Evolutionary conservation across 805 yeast genomes (phyloP).

Genomic region (Wickerhamomyces canadensis): DNA sequence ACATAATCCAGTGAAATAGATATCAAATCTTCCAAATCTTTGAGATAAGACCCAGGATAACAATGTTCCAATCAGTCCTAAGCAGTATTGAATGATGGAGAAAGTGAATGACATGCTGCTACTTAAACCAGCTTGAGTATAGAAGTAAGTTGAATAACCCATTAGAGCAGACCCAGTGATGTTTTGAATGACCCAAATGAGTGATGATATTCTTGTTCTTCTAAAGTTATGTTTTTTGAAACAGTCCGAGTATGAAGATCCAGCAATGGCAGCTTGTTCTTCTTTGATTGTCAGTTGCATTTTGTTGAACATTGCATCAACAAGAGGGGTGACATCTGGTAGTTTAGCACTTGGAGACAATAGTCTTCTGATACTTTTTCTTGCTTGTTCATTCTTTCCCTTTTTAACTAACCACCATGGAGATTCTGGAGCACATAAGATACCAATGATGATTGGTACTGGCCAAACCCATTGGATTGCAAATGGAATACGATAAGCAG

Average conservation of each 20-base stretch:
- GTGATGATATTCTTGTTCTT: conserved; percentile 37
- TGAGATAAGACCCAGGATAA: conserved; percentile 28
- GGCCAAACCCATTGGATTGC: conserved; percentile 24
- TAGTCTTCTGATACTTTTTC: conserved; percentile 23
- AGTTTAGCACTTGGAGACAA: conserved; percentile 5
- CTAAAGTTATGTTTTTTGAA: conserved; percentile 38
- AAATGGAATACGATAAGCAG: conserved; percentile 35
- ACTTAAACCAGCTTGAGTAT: conserved; percentile 42
- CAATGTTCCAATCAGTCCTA: conserved; percentile 29
- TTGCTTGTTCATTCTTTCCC: conserved; percentile 31
- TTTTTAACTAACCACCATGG: conserved; percentile 41
- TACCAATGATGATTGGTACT: conserved; percentile 25
- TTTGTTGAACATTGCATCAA: conserved; percentile 29
- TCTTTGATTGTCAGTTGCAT: conserved; percentile 28
- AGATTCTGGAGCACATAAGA: conserved; percentile 38
- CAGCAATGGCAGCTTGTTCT: conserved; percentile 19
- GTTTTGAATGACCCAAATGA: conserved; percentile 39
- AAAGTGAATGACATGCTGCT: conserved; percentile 36
- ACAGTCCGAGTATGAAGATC: conserved; percentile 35
- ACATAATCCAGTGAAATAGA: conserved; percentile 23
- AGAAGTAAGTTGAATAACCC: conserved; percentile 45
- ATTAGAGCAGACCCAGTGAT: conserved; percentile 41
- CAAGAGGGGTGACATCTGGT: conserved; percentile 15
- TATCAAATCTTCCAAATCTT: conserved; percentile 26
- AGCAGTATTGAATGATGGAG: conserved; percentile 29